Evolutionary conservation across 441 rosid genomes (phyloP), one percentile per base, ranked within the genome.

Genomic region (Populus hybrid): DNA sequence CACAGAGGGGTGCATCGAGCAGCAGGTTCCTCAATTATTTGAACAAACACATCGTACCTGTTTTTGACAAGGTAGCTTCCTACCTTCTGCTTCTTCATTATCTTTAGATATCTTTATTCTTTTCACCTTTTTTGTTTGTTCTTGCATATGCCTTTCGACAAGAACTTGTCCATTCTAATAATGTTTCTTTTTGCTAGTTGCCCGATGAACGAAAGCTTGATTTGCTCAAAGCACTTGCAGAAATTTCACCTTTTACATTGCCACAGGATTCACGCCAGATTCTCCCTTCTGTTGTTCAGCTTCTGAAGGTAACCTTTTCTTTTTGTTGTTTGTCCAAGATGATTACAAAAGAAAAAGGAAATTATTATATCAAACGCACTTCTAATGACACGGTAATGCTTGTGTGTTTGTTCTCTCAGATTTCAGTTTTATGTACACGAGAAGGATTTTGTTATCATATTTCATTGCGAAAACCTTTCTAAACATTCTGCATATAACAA

Each of bases 171-270:
- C 24, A 26, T 68, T 66, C 73, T 86, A 72, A 76, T 38, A 63
- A 77, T 80, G 23, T 46, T 38, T 73, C 66, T 75, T 69, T 63
- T 46, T 83, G 71, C 50, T 91, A 96, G 99, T 98, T 96, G 82
- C 99, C 94, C 10, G 98, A 94, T 86, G 98, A 91, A 78, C 87
- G 98, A 81, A 94, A 92, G 82, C 95, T 96, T 74, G 99, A 96
- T 88, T 85, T 94, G 85, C 98, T 94, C 72, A 96, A 94, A 84
- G 95, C 92, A 40, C 91, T 96, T 67, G 96, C 98, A 76, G 99
- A 96, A 84, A 91, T 88, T 68, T 93, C 98, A 8, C 95, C 98
- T 80, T 91, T 88, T 84, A 89, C 97, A 38, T 86, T 88, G 42
- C 94, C 98, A 28, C 98, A 91, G 76, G 99, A 94, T 84, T 93